These are phyloP conservation scores for Didymella glomerata DNA, from an alignment of 2,329 filamentous ascomycete species.

Conservation along the genomic window DNA sequence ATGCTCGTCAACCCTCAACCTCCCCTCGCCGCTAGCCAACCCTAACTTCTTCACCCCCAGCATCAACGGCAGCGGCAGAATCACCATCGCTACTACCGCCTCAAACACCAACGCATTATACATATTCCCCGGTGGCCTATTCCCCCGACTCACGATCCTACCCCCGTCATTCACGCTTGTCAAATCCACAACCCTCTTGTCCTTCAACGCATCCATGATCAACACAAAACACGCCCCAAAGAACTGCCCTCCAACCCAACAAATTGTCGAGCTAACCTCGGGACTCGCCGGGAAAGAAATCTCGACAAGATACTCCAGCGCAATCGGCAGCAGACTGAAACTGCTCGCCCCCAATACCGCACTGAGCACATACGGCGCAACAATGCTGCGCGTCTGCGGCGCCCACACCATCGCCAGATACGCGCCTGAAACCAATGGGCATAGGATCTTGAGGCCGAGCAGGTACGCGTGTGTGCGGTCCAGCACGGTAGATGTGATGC, in stretches of 20 bases:
- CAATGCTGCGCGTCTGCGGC: constrained; percentile 67
- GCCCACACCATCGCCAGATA: constrained; percentile 87
- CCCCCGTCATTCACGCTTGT: constrained; percentile 40
- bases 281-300: constrained; percentile 86
- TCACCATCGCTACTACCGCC: constrained; percentile 72
- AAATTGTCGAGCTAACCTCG: constrained; percentile 82
- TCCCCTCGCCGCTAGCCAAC: constrained; percentile 44
- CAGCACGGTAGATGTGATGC: constrained; percentile 79
- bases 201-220: constrained; percentile 76
- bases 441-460: constrained; percentile 72
- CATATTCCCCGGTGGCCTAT: constrained; percentile 74
- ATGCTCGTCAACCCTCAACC: constrained; percentile 46
- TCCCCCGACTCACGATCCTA: constrained; percentile 31
- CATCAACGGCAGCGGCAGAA: constrained; percentile 72
- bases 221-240: constrained; percentile 86
- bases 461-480: constrained; percentile 86
- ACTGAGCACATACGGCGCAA: constrained; percentile 77
- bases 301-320: constrained; percentile 86
- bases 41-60: constrained; percentile 73
- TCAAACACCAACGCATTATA: constrained; percentile 78
- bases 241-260: constrained; percentile 87
- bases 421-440: constrained; percentile 75
- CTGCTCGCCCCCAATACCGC: constrained; percentile 79
- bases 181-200: constrained; percentile 39
- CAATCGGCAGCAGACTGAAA: constrained; percentile 83